phyloP scores from a whole-genome alignment of 2,329 filamentous ascomycete genomes.

The Colletotrichum noveboracense region DNA sequence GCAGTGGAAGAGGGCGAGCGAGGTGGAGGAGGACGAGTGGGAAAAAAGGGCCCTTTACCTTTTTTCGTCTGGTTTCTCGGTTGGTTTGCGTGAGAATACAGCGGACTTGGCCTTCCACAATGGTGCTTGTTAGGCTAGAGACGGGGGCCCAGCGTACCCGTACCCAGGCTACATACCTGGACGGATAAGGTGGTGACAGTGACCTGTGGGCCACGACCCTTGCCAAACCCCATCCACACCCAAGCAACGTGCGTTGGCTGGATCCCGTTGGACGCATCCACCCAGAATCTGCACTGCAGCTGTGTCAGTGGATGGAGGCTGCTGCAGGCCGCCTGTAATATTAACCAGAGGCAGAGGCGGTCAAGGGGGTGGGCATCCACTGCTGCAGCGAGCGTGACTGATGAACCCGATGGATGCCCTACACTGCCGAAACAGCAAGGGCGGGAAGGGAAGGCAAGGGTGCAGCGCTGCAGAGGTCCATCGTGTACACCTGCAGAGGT shows the following conservation, averaged over 20 bases:
- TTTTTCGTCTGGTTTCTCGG: background rate
- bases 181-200: background rate
- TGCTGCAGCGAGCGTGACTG: background rate
- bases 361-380: conserved; percentile 1
- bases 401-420: conserved; percentile 7
- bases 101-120: background rate
- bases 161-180: background rate
- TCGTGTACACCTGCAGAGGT: background rate
- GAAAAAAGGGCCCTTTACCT: conserved; percentile 9
- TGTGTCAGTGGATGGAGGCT: background rate
- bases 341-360: conserved; percentile 12
- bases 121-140: background rate
- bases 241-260: conserved; percentile 20
- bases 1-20: background rate
- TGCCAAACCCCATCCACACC: background rate
- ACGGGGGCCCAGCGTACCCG: background rate
- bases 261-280: background rate
- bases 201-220: background rate
- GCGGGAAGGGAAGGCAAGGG: background rate
- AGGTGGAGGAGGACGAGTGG: background rate
- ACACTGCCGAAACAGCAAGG: conserved; percentile 14
- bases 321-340: conserved; percentile 16
- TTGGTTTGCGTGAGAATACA: background rate
- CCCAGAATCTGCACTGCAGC: background rate
- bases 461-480: background rate